Evolutionary conservation across 257 asterid species (phyloP).

Genomic region (Capsicum pubescens): DNA sequence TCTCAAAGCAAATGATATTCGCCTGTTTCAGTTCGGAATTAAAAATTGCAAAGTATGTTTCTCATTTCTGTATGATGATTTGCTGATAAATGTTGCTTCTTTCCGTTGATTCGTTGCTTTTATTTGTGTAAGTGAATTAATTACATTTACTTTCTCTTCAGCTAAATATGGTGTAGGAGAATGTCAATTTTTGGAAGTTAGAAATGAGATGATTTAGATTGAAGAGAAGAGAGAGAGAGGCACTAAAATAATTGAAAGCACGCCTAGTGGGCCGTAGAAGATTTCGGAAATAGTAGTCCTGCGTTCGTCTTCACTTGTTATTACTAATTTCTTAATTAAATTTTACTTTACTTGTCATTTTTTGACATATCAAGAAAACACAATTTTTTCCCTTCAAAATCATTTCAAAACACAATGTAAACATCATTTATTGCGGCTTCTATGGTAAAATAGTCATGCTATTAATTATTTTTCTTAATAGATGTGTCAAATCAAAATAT

Average conservation of each 20-base stretch:
- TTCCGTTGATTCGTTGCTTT: not conserved
- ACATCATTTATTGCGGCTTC: too few species aligned
- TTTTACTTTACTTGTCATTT: too few species aligned
- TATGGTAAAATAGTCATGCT: too few species aligned
- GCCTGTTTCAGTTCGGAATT: conserved; percentile 76
- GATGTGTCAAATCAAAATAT: too few species aligned
- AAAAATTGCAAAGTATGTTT: conserved; percentile 71
- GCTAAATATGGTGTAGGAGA: conserved; percentile 3
- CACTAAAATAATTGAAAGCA: conserved; percentile 13
- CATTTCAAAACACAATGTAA: too few species aligned
- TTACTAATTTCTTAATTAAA: too few species aligned
- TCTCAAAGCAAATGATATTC: conserved; percentile 66
- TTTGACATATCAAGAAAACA: too few species aligned
- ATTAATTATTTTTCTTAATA: too few species aligned
- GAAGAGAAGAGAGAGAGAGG: not conserved
- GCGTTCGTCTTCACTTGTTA: too few species aligned
- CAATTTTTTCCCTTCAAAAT: too few species aligned
- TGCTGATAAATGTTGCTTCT: not conserved
- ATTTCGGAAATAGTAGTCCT: not conserved
- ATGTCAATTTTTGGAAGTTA: not conserved
- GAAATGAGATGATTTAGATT: conserved; percentile 16
- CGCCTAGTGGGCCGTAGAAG: conserved; percentile 4
- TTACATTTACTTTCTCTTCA: not conserved
- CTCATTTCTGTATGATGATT: not conserved
- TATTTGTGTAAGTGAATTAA: not conserved